A percentile compares a stretch with the other conserved stretches of the same genome.
phyloP scores from a whole-genome alignment of 2,329 filamentous ascomycete species.

The Microdochium paspali region DNA sequence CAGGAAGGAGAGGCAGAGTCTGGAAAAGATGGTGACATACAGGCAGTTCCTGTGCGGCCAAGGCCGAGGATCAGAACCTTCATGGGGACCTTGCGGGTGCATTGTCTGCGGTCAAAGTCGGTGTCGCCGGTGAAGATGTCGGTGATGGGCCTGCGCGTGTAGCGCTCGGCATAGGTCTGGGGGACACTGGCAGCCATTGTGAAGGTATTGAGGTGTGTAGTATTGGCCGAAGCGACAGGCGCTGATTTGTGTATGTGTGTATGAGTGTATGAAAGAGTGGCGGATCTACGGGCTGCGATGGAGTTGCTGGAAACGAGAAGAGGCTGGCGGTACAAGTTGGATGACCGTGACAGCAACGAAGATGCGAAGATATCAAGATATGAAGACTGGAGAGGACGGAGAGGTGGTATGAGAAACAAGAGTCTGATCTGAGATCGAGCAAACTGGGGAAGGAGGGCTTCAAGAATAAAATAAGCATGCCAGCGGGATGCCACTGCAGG shows the following conservation, averaged over 20 bases:
- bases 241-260: not conserved
- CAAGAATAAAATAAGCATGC: not conserved
- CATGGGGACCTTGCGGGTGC: conserved; percentile 61
- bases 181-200: conserved; percentile 11
- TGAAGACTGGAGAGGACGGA: not conserved
- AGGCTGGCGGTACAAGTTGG: not conserved
- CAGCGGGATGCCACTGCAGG: no score
- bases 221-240: not conserved
- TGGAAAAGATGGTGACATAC: conserved; percentile 27
- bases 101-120: conserved; percentile 57
- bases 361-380: no score
- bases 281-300: not conserved
- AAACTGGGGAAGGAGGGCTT: not conserved
- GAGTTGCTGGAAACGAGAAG: not conserved
- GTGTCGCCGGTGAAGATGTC: conserved; percentile 57
- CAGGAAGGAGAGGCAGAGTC: not conserved
- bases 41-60: conserved; percentile 62
- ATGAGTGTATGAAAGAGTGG: not conserved
- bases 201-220: not conserved
- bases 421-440: not conserved
- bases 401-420: not conserved
- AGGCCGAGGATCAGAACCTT: conserved; percentile 61
- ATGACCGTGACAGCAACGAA: not conserved
- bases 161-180: conserved; percentile 13
- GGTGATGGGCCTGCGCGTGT: conserved; percentile 35